Evolutionary conservation across 495 filamentous ascomycete genomes (phyloP), one percentile per base, ranked within the genome.

Genomic region (Talaromyces proteolyticus): DNA sequence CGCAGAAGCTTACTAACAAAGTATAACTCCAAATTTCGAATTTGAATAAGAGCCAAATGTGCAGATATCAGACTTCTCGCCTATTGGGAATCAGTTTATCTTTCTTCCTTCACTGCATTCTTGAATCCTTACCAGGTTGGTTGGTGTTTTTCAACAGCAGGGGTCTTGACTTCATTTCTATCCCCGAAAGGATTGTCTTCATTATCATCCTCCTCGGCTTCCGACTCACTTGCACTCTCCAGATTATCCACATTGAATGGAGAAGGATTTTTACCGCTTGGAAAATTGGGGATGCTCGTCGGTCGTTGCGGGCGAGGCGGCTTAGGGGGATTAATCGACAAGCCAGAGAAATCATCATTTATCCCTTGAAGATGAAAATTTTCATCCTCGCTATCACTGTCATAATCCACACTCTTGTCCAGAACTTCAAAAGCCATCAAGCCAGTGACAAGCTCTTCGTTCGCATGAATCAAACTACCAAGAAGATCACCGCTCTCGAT

Each of bases 341-440:
- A 60, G 0, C 73, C 74, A 2, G 64, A 59, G 50, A 78, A 70
- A 16, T 59, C 58, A 19, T 73, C 57, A 12, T 63, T 53, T 36
- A 71, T 56, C 21, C 58, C 65, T 37, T 23, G 54, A 14, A 26
- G 52, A 44, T 18, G 26, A 17, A 65, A 56, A 6, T 64, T 61
- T 8, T 74, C 69, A 18, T 75, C 68, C 21, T 97, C 94, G 44
- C 89, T 95, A 61, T 99, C 94, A 57, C 89, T 95, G 65, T 99
- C 93, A 43, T 95, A 90, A 53, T 96, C 91, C 51, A 96, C 85
- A 53, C 93, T 95, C 55, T 93, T 91, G 62, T 99, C 91, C 20
- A 95, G 75, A 44, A 94, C 87, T 65, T 96, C 93, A 61, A 88
- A 99, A 0, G 91, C 86, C 81, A 93, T 95, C 49, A 99, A 73